Evolutionary conservation across 2,329 filamentous ascomycete genomes (phyloP), one percentile per base, ranked within the genome.

Genomic region (Colletotrichum eleusines): DNA sequence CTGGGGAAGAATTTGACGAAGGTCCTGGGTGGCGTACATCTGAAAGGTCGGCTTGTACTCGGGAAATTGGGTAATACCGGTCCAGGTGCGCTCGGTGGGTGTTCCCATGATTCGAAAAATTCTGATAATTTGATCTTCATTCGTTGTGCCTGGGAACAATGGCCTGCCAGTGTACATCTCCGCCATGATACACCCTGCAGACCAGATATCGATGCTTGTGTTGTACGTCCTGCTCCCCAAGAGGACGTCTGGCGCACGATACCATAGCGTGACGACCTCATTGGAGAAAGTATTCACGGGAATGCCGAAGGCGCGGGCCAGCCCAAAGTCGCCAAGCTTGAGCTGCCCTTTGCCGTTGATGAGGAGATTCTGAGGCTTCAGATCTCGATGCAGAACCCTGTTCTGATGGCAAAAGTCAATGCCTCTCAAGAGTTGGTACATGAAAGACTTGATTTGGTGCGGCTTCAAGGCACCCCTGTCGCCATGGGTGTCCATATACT

Each of bases 151-250:
- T 0, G 96, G 96, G 84, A 99, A 99, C 8, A 99, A 88, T 0
- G 96, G 96, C 23, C 96, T 89, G 5, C 96, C 96, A 0, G 95
- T 98, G 81, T 97, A 98, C 94, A 99, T 98, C 83, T 99, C 96
- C 12, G 96, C 96, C 96, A 99, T 98, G 85, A 99, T 99, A 81
- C 96, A 99, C 67, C 96, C 96, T 8, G 96, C 96, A 8, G 94
- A 97, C 96, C 96, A 99, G 79, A 99, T 98, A 78, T 99, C 96
- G 80, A 99, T 98, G 83, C 94, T 97, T n/a, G 96, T 99, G 83
- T 97, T 99, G 85, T 99, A 99, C 28, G 96, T 98, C 74, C 96
- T 87, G 77, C 93, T 96, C 63, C 96, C 96, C 55, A 99, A 88
- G 62, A 99, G 88, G 57, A 99, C 96, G 77, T 99, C 96, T 0